phyloP scores from a whole-genome alignment of 2,329 filamentous ascomycete species.

The Pyrenochaeta sp. region DNA sequence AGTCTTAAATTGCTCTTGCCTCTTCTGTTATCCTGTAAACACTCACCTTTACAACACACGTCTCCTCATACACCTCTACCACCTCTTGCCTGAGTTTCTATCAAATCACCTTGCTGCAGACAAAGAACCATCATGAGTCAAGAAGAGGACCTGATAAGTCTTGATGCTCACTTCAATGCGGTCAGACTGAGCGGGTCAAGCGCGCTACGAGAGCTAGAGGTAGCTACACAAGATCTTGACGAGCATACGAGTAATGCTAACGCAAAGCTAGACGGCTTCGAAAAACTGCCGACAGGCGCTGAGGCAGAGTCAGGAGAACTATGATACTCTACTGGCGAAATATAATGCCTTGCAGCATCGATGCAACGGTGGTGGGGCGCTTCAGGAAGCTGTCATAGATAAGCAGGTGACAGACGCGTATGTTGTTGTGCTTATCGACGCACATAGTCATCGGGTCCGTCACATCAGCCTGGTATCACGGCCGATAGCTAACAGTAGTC shows the following conservation, averaged over 20 bases:
- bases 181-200: not conserved
- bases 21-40: not conserved
- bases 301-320: not conserved
- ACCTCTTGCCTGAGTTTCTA: not conserved
- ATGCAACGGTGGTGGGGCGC: not conserved
- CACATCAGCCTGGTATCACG: too few species aligned
- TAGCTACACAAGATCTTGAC: not conserved
- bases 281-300: not conserved
- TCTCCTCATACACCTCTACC: not conserved
- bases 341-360: not conserved
- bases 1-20: not conserved
- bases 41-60: not conserved
- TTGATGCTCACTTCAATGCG: not conserved
- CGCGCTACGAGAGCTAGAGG: not conserved
- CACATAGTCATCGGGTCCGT: constrained; percentile 3
- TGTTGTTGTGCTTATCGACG: constrained; percentile 1
- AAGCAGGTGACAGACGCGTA: not conserved
- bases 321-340: not conserved
- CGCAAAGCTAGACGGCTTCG: not conserved
- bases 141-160: not conserved
- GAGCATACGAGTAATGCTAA: not conserved
- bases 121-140: not conserved
- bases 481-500: not conserved
- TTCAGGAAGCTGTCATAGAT: not conserved
- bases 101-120: not conserved